Evolutionary conservation across 148 eudicot species (phyloP).

Genomic region (Fagopyrum esculentum): DNA sequence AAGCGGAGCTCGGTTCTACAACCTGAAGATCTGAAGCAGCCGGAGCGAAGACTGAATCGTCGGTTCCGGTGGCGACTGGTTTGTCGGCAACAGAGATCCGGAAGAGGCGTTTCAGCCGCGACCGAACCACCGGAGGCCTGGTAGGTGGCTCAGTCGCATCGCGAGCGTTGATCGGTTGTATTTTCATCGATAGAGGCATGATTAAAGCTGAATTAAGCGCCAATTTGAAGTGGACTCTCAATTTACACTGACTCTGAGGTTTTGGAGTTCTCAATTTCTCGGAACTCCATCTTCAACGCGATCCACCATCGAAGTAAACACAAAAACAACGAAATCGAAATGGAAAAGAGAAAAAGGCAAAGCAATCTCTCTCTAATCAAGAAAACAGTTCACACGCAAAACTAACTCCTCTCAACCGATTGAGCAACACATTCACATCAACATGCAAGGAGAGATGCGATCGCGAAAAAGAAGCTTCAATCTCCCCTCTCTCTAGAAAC

Average conservation of each 20-base stretch:
- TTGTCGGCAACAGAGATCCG: constrained; percentile 40
- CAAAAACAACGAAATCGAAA: background rate
- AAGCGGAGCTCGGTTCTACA: constrained; percentile 48
- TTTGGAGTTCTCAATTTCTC: constrained; percentile 2
- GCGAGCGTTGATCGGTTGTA: constrained; percentile 62
- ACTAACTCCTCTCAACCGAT: background rate
- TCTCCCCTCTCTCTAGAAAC: background rate
- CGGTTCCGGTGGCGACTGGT: background rate
- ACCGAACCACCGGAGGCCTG: constrained; percentile 44
- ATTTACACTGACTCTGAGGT: constrained; percentile 15
- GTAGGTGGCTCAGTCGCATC: constrained; percentile 17
- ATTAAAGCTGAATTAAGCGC: background rate
- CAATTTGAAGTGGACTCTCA: background rate
- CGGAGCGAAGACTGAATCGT: background rate
- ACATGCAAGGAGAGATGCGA: constrained; percentile 17
- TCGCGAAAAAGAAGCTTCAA: background rate
- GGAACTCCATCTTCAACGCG: constrained; percentile 15
- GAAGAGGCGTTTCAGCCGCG: constrained; percentile 58
- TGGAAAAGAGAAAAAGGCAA: background rate
- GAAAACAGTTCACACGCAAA: background rate
- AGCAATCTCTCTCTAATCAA: background rate
- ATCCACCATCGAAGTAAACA: background rate
- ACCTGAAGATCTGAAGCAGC: background rate
- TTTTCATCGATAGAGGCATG: constrained; percentile 65
- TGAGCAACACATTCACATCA: background rate